Evolutionary conservation across 352 stramenopile genomes (phyloP).

Genomic region (Thalassiosira hispida): DNA sequence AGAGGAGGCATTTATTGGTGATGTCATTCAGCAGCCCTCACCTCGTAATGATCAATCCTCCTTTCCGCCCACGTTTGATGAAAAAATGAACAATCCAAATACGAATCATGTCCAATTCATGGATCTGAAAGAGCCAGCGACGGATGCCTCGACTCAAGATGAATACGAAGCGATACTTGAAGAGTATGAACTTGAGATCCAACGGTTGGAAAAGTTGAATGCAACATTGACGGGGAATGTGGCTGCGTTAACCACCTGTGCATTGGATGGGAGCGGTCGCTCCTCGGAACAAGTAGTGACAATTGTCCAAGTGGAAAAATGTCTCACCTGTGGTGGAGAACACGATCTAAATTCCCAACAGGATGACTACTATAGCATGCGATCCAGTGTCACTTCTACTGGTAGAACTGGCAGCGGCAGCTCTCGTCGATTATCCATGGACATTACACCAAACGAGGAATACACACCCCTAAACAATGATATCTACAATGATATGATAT

Average conservation of each 20-base stretch:
- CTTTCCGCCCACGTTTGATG: neutral
- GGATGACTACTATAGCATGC: neutral
- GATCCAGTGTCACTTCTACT: conserved; percentile 8
- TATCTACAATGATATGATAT: conserved; percentile 26
- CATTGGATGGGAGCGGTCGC: neutral
- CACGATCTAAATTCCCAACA: neutral
- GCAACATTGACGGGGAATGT: conserved; percentile 41
- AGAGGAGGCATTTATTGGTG: too few relatives aligned
- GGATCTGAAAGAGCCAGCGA: conserved; percentile 24
- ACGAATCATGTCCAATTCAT: conserved; percentile 9
- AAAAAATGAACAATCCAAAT: neutral
- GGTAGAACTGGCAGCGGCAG: neutral
- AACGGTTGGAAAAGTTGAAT: conserved; percentile 45
- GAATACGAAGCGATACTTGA: conserved; percentile 3
- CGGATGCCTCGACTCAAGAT: neutral
- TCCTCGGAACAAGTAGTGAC: neutral
- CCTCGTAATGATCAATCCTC: neutral
- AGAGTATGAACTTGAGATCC: conserved; percentile 43
- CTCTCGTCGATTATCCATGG: neutral
- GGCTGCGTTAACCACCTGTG: conserved; percentile 14
- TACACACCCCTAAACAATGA: conserved; percentile 13
- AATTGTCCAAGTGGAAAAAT: neutral
- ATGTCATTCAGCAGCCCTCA: too few relatives aligned
- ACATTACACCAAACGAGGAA: conserved; percentile 12
- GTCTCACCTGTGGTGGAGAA: neutral